Conservation (phyloP, 2,329 filamentous ascomycete species). For the Fusarium penzigii region DNA sequence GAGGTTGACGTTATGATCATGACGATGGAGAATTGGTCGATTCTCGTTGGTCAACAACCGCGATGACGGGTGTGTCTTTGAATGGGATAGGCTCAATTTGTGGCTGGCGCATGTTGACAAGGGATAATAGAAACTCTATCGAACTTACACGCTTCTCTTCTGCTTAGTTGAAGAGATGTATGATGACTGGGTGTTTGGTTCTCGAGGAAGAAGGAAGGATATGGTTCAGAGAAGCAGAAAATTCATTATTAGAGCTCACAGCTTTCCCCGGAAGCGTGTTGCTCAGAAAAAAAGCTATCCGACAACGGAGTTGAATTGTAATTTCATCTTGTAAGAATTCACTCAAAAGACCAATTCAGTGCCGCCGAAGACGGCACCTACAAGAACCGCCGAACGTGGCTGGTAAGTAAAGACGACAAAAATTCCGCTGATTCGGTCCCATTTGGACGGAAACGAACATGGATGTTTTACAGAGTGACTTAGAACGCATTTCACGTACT, state of each 20-base stretch:
- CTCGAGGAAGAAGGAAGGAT: no score
- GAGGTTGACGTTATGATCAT: not conserved
- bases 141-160: no score
- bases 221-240: no score
- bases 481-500: conserved; percentile 16
- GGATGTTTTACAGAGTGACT: conserved; percentile 1
- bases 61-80: not conserved
- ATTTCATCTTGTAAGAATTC: conserved; percentile 18
- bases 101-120: not conserved
- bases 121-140: no score
- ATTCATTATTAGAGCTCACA: no score
- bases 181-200: no score
- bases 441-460: not conserved
- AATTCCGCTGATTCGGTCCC: conserved; percentile 4
- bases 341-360: not conserved
- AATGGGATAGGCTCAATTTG: not conserved
- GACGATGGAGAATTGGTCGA: not conserved
- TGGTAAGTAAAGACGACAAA: conserved; percentile 18
- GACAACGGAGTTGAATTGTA: no score
- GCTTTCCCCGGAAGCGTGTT: no score
- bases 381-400: conserved; percentile 17
- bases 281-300: no score
- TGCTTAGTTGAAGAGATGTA: no score
- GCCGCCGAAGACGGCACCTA: conserved; percentile 19
- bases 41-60: no score